Base-by-base conservation (phyloP, 2,329 filamentous ascomycete genomes). In the Venturia effusa region DNA sequence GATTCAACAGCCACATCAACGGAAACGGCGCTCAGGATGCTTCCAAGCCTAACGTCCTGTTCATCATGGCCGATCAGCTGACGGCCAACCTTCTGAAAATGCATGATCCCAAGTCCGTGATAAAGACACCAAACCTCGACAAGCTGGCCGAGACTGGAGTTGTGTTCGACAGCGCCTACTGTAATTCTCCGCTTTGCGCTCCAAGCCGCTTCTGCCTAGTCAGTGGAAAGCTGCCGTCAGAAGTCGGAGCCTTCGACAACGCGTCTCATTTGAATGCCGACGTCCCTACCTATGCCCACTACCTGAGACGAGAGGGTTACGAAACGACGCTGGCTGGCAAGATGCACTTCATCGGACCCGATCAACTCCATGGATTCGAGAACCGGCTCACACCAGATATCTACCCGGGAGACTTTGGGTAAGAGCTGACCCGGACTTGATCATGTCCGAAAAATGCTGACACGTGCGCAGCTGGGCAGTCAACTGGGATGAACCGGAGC, bases 41-140 rank as follows among this genome's bases (percentile, higher is more conserved):
- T 1, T 68, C 70, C 61, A 82, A 82, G 73, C 88, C 88, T 66
- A 92, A 92, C 76, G 89, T 93, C 69, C 81, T 92, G 59, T 96
- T 94, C 80, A 95, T 97, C 78, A 96, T 97, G 92, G 92, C 92
- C 63, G 92, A 97, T 77, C 92, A 97, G 79, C 85, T 97, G 74
- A 89, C 92, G 22, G 92, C 92, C 34, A 92, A 92, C 22, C 83
- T 92, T 69, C 84, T 97, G 69, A 93, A 92, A 79, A 93, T 96
- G 80, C 92, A 97, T 80, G 92, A 97, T 75, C 83, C 87, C 57
- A 81, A 88, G 62, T 96, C 92, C 1, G 88, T 90, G 73, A 96
- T 97, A 81, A 90, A 92, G 77, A 97, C 92, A 0, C 92, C 92
- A 59, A 87, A 97, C 77, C 84, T 97, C 66, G 90, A 97, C 76